phyloP scores from a whole-genome alignment of 2,329 filamentous ascomycete species.

The Scorias spongiosa region DNA sequence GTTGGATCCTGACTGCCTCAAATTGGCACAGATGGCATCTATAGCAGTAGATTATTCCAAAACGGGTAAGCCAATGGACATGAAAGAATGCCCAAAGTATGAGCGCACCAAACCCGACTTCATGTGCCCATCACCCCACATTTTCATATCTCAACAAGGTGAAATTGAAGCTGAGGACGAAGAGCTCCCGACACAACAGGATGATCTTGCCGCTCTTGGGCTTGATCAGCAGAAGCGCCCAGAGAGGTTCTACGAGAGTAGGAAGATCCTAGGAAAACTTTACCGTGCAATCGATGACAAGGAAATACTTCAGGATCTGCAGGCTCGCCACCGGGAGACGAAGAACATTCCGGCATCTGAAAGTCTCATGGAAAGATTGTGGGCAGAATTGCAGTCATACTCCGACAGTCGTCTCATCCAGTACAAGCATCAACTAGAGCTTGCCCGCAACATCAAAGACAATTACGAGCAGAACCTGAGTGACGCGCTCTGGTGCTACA shows the following conservation, averaged over 20 bases:
- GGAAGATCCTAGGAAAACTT: constrained; percentile 53
- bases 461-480: constrained; percentile 40
- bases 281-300: constrained; percentile 61
- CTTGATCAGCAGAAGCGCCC: constrained; percentile 14
- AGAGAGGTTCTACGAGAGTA: constrained; percentile 48
- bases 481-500: constrained; percentile 32
- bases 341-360: constrained; percentile 3
- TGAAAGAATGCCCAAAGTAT: constrained; percentile 28
- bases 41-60: constrained; percentile 25
- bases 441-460: constrained; percentile 27
- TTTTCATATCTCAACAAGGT: constrained; percentile 27
- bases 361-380: constrained; percentile 19
- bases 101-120: constrained; percentile 34
- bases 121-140: constrained; percentile 35
- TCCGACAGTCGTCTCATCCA: constrained; percentile 9
- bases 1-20: constrained; percentile 19
- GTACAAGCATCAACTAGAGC: constrained; percentile 24
- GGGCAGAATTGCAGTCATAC: constrained; percentile 24
- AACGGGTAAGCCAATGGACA: constrained; percentile 45
- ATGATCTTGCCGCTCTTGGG: constrained; percentile 25
- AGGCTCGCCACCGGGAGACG: constrained; percentile 7
- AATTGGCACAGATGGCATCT: constrained; percentile 25
- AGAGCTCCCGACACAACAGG: constrained; percentile 22
- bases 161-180: constrained; percentile 34
- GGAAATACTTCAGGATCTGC: constrained; percentile 43